phyloP scores from a whole-genome alignment of 352 stramenopile genomes.

The Phytopythium mirpurense region DNA sequence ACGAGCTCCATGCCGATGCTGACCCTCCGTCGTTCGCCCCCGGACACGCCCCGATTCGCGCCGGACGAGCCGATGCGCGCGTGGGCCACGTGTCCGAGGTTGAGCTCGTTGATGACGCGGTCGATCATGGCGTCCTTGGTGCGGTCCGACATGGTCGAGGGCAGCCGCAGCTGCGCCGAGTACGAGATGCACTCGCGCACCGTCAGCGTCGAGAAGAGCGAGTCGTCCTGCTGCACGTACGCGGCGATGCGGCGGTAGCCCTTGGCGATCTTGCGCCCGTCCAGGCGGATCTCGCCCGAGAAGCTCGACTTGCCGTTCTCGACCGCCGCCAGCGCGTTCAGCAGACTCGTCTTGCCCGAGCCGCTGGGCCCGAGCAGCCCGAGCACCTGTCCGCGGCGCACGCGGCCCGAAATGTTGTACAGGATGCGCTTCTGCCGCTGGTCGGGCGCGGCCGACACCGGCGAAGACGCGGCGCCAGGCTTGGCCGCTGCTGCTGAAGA shows the following conservation, averaged over 20 bases:
- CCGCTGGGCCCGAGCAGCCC: slow-evolving; percentile 71
- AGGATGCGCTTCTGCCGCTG: slow-evolving; percentile 37
- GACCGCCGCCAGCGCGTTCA: slow-evolving; percentile 72
- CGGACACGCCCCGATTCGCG: slow-evolving; percentile 85
- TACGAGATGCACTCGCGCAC: slow-evolving; percentile 83
- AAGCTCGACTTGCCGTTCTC: slow-evolving; percentile 54
- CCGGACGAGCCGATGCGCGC: slow-evolving; percentile 44
- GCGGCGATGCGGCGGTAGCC: slow-evolving; percentile 72
- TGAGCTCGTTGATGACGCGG: slow-evolving; percentile 63
- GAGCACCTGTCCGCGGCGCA: slow-evolving; percentile 54
- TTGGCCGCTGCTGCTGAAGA: slow-evolving; percentile 5
- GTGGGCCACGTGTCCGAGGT: slow-evolving; percentile 60
- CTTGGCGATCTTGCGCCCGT: slow-evolving; percentile 45
- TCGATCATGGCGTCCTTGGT: slow-evolving; percentile 68
- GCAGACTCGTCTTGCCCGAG: slow-evolving; percentile 78
- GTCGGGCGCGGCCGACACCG: background rate
- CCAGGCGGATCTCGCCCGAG: slow-evolving; percentile 55
- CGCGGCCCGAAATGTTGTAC: slow-evolving; percentile 48
- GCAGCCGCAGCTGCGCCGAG: slow-evolving; percentile 72
- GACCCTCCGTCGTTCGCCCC: slow-evolving; percentile 90
- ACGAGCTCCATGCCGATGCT: slow-evolving; percentile 94
- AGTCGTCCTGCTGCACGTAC: slow-evolving; percentile 88
- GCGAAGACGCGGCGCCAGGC: background rate
- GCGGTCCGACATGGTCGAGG: slow-evolving; percentile 32
- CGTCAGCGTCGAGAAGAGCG: slow-evolving; percentile 73